Evolutionary conservation across 257 asterid genomes (phyloP).

Genomic region (Anisodus tanguticus): DNA sequence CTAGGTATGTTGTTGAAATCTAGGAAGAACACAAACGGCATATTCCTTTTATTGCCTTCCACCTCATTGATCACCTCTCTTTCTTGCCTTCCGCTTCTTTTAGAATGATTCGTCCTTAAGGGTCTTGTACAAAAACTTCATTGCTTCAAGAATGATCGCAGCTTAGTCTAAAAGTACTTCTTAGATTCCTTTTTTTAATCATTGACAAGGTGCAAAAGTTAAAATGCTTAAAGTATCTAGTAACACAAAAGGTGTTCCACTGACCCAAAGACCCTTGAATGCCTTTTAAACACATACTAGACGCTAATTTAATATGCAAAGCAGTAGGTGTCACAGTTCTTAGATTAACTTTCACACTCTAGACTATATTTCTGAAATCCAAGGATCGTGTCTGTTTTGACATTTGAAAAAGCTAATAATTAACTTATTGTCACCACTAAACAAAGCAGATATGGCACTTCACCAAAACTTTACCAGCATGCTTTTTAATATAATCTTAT

Average conservation of each 20-base stretch:
- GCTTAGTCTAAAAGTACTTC: background rate
- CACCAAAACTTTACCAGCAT: background rate
- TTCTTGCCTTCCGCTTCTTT: background rate
- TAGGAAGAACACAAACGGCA: conserved; percentile 2
- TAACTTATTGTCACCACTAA: background rate
- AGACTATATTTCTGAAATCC: background rate
- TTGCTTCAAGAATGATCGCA: background rate
- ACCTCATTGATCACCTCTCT: background rate
- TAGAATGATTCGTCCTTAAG: background rate
- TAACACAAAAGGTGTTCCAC: background rate
- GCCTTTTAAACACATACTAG: background rate
- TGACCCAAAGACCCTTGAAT: background rate
- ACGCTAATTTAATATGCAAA: background rate
- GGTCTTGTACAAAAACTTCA: background rate
- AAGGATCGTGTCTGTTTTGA: background rate
- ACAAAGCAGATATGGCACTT: background rate
- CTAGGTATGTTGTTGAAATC: background rate
- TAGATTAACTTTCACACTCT: conserved; percentile 14
- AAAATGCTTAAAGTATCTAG: background rate
- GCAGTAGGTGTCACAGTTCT: background rate
- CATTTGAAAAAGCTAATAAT: background rate
- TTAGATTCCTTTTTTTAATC: background rate
- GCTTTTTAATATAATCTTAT: background rate
- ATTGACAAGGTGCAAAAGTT: background rate
- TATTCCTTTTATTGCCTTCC: conserved; percentile 1